Evolutionary conservation across 305 asterid species (phyloP).

Genomic region (Fraxinus floribunda): DNA sequence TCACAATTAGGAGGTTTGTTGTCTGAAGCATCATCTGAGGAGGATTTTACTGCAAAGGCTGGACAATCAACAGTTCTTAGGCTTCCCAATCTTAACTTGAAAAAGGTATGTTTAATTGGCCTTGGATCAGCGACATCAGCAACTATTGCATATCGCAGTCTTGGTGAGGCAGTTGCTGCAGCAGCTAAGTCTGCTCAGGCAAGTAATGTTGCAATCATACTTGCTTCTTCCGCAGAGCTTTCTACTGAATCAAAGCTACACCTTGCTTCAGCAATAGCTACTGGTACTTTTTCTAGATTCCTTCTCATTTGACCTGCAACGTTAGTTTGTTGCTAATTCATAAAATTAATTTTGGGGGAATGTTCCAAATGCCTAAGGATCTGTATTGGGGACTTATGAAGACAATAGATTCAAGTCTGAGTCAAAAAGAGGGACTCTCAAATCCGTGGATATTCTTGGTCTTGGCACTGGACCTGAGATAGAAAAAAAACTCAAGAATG

Average conservation of each 20-base stretch:
- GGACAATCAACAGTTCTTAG: constrained; percentile 86
- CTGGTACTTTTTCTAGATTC: constrained; percentile 47
- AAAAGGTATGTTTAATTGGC: constrained; percentile 77
- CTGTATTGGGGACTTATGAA: constrained; percentile 77
- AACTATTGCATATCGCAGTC: constrained; percentile 55
- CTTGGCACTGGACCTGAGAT: constrained; percentile 88
- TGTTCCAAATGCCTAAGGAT: constrained; percentile 44
- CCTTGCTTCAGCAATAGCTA: constrained; percentile 77
- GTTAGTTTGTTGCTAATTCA: constrained; percentile 6
- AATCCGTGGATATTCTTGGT: constrained; percentile 82
- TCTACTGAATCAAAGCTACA: constrained; percentile 57
- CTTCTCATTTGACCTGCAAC: not conserved
- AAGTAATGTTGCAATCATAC: constrained; percentile 66
- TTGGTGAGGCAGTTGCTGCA: constrained; percentile 89
- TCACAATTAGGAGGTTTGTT: constrained; percentile 66
- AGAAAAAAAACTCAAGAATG: constrained; percentile 77
- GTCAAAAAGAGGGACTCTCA: constrained; percentile 59
- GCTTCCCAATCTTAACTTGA: constrained; percentile 71
- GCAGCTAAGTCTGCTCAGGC: constrained; percentile 85
- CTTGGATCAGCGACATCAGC: constrained; percentile 61
- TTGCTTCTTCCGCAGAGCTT: constrained; percentile 68
- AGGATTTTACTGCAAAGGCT: constrained; percentile 79
- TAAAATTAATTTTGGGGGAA: constrained; percentile 13
- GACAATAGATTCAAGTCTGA: constrained; percentile 86
- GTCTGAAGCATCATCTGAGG: constrained; percentile 74